Conservation (phyloP, 345 rosid genomes). For the Corchorus capsularis region DNA sequence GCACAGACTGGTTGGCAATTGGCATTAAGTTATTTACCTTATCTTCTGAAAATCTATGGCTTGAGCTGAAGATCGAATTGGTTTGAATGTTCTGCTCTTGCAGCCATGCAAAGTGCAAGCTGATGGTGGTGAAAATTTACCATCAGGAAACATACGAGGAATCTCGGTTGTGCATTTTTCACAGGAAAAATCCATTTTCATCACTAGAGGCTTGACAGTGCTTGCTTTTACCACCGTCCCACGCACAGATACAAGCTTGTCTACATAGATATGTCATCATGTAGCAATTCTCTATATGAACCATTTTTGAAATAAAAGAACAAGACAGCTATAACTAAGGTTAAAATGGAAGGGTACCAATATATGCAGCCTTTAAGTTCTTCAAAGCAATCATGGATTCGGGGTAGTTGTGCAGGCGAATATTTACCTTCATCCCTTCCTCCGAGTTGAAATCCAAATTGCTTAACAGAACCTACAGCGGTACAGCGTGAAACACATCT, state of each 20-base stretch:
- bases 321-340: neutral
- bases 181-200: constrained; percentile 75
- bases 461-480: constrained; percentile 44
- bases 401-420: constrained; percentile 77
- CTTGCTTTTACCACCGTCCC: constrained; percentile 90
- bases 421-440: constrained; percentile 57
- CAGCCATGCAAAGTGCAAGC: constrained; percentile 76
- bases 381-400: constrained; percentile 82
- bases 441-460: constrained; percentile 42
- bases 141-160: constrained; percentile 70
- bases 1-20: neutral
- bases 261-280: constrained; percentile 39
- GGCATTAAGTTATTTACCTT: constrained; percentile 44
- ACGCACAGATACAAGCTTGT: constrained; percentile 87
- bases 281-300: neutral
- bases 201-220: constrained; percentile 83
- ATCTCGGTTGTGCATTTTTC: constrained; percentile 71
- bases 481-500: neutral
- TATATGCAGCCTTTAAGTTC: constrained; percentile 91
- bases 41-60: constrained; percentile 93
- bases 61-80: constrained; percentile 74
- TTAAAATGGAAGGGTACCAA: constrained; percentile 52
- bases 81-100: constrained; percentile 74
- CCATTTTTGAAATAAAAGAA: neutral
- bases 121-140: constrained; percentile 85